phyloP scores from a whole-genome alignment of 148 eudicot species.

The Rhododendron mucronatum region DNA sequence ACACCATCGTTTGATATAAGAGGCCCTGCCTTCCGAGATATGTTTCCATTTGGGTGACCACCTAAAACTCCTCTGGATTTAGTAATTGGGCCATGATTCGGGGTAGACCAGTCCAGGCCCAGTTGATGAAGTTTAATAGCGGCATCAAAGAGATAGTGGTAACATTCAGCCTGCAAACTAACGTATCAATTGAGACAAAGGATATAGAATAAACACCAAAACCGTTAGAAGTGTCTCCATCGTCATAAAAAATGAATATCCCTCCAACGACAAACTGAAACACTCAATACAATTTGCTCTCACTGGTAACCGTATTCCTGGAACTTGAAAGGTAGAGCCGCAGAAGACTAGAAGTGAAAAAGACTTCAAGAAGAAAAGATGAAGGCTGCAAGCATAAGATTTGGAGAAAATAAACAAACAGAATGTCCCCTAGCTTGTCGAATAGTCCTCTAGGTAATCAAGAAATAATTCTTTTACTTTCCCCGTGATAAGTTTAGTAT shows the following conservation, averaged over 20 bases:
- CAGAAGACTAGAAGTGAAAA: not conserved
- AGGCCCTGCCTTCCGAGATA: slow-evolving; percentile 21
- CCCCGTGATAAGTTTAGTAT: not conserved
- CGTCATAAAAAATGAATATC: not conserved
- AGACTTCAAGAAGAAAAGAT: not conserved
- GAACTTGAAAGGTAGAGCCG: not conserved
- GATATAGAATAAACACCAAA: not conserved
- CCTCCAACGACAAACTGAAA: not conserved
- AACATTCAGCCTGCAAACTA: slow-evolving; percentile 76
- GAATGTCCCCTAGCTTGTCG: not conserved
- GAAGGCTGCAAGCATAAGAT: slow-evolving; percentile 7
- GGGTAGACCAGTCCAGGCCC: slow-evolving; percentile 81
- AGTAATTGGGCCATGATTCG: slow-evolving; percentile 65
- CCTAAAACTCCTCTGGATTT: slow-evolving; percentile 26
- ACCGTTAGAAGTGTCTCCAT: not conserved
- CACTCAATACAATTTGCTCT: not conserved
- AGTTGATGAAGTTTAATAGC: slow-evolving; percentile 82
- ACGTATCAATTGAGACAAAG: slow-evolving; percentile 4
- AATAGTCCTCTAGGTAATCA: not conserved
- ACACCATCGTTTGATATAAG: slow-evolving; percentile 8
- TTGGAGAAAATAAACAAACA: not conserved
- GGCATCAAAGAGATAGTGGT: slow-evolving; percentile 93
- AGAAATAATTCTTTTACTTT: not conserved
- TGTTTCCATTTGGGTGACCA: slow-evolving; percentile 18
- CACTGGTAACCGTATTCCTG: not conserved